Percentiles rank a stretch among this genome's conserved stretches.
phyloP scores from a whole-genome alignment of 2,329 filamentous ascomycete species.

The Drechslerella dactyloides region DNA sequence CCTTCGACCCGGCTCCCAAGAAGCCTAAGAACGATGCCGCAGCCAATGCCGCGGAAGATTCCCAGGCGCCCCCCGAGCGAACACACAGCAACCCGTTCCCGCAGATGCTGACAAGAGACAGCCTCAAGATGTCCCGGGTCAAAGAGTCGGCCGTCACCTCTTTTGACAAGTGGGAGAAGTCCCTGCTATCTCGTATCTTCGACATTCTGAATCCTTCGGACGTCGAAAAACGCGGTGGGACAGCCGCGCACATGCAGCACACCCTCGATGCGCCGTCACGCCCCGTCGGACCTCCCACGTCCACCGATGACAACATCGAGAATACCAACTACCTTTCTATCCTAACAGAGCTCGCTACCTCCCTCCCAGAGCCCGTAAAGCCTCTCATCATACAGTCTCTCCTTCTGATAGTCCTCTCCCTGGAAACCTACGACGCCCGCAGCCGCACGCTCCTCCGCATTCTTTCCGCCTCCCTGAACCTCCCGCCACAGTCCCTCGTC shows the following conservation, averaged over 20 bases:
- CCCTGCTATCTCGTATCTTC: slow-evolving; percentile 60
- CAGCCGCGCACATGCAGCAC: slow-evolving; percentile 37
- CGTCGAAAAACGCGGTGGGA: slow-evolving; percentile 26
- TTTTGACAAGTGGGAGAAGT: slow-evolving; percentile 81
- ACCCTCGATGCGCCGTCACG: slow-evolving; percentile 52
- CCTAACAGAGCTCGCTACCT: slow-evolving; percentile 66
- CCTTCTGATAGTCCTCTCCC: slow-evolving; percentile 73
- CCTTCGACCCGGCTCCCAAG: slow-evolving; percentile 33
- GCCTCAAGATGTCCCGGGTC: slow-evolving; percentile 60
- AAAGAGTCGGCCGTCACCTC: slow-evolving; percentile 72
- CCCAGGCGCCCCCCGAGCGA: slow-evolving; percentile 54
- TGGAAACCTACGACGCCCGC: slow-evolving; percentile 78
- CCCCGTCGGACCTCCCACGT: slow-evolving; percentile 55
- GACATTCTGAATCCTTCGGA: slow-evolving; percentile 58
- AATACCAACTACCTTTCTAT: slow-evolving; percentile 66
- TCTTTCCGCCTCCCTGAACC: slow-evolving; percentile 72
- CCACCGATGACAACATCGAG: slow-evolving; percentile 57
- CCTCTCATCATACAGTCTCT: slow-evolving; percentile 74
- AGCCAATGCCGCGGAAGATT: slow-evolving; percentile 53
- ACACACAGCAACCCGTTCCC: slow-evolving; percentile 56
- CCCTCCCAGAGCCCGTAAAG: slow-evolving; percentile 67
- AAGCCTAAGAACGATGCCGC: slow-evolving; percentile 52
- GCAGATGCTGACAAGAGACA: slow-evolving; percentile 53
- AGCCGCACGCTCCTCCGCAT: slow-evolving; percentile 74
- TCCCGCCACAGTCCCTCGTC: slow-evolving; percentile 69